phyloP scores from a whole-genome alignment of 805 yeast genomes.

The Metschnikowia cubensis region DNA sequence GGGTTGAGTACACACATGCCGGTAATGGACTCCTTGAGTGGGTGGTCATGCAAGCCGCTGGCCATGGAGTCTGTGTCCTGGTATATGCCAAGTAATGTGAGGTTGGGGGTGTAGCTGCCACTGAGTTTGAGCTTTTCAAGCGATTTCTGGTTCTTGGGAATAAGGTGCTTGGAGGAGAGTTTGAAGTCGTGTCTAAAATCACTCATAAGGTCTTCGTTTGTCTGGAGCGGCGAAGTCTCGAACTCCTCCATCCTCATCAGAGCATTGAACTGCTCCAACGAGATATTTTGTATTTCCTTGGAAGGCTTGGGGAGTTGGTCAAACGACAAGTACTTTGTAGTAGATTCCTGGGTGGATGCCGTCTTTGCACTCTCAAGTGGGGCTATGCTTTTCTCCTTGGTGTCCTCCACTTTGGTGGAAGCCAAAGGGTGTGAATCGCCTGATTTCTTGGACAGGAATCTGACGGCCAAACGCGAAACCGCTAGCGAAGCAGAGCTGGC shows the following conservation, averaged over 20 bases:
- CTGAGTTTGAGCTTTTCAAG: conserved; percentile 5
- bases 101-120: conserved; percentile 8
- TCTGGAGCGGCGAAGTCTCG: background rate
- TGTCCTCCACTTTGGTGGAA: conserved; percentile 6
- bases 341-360: background rate
- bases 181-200: conserved; percentile 10
- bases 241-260: conserved; percentile 13
- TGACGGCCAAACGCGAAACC: conserved; percentile 3
- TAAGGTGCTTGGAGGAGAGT: conserved; percentile 8
- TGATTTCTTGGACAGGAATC: conserved; percentile 17
- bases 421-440: conserved; percentile 4
- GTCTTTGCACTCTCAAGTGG: background rate
- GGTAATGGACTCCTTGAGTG: conserved; percentile 35
- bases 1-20: conserved; percentile 38
- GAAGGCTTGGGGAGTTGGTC: conserved; percentile 32
- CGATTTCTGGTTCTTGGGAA: background rate
- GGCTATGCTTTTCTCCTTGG: conserved; percentile 1
- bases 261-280: conserved; percentile 15
- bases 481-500: background rate
- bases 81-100: conserved; percentile 9
- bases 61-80: conserved; percentile 15
- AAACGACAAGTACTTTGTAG: conserved; percentile 24
- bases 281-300: conserved; percentile 13
- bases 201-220: conserved; percentile 7
- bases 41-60: conserved; percentile 32